Percentiles rank a stretch among this genome's conserved stretches.
These are phyloP conservation scores for Ophiostoma pallidulum DNA, from an alignment of 2,329 filamentous ascomycete species.

Conservation along the genomic window DNA sequence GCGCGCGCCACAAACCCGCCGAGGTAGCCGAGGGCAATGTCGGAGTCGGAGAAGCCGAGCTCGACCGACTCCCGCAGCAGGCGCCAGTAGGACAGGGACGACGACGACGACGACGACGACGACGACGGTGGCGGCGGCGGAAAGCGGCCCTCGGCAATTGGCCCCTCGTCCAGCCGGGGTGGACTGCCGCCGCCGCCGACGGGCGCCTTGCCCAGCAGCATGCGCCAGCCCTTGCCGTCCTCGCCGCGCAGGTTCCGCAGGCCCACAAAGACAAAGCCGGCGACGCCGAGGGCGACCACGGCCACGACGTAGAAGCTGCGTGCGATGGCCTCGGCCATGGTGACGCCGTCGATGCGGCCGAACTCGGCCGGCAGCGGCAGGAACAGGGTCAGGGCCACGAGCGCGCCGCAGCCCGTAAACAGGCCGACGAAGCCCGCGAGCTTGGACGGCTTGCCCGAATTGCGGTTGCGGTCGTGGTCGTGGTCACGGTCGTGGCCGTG, in stretches of 20 bases:
- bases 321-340: conserved; percentile 63
- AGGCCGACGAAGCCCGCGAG: conserved; percentile 86
- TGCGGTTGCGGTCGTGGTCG: neutral
- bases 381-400: conserved; percentile 74
- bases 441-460: conserved; percentile 38
- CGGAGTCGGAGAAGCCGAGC: conserved; percentile 64
- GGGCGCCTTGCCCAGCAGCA: conserved; percentile 38
- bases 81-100: conserved; percentile 43
- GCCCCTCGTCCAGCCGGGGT: conserved; percentile 10
- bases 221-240: conserved; percentile 62
- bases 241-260: conserved; percentile 62
- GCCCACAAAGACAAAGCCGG: conserved; percentile 68
- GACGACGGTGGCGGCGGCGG: neutral
- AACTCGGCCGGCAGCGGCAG: conserved; percentile 80
- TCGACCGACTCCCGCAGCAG: conserved; percentile 54
- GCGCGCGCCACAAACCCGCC: conserved; percentile 92
- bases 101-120: neutral
- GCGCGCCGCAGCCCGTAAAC: conserved; percentile 84
- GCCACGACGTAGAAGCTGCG: conserved; percentile 86
- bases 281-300: conserved; percentile 59
- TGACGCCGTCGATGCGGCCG: conserved; percentile 58
- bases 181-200: neutral
- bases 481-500: neutral
- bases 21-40: conserved; percentile 80
- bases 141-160: conserved; percentile 4